These are phyloP conservation scores for Pezicula radicicola DNA, from an alignment of 2,329 filamentous ascomycete genomes.

Conservation along the genomic window DNA sequence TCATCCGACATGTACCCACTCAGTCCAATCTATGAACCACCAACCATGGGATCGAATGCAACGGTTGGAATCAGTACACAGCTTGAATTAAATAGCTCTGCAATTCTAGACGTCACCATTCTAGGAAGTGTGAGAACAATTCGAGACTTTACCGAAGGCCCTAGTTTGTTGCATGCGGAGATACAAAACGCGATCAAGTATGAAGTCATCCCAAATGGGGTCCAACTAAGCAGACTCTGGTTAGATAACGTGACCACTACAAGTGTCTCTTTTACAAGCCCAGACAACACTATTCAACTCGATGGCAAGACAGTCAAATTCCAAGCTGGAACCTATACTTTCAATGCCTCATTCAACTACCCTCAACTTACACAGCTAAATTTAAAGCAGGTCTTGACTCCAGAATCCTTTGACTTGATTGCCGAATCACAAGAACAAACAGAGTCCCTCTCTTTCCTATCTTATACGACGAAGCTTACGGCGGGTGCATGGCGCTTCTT, in stretches of 20 bases:
- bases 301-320: constrained; percentile 43
- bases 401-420: constrained; percentile 42
- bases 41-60: constrained; percentile 27
- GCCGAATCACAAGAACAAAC: constrained; percentile 42
- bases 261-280: constrained; percentile 44
- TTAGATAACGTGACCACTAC: constrained; percentile 60
- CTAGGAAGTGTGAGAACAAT: constrained; percentile 61
- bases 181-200: constrained; percentile 53
- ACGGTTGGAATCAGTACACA: constrained; percentile 50
- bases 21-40: constrained; percentile 37
- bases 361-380: constrained; percentile 55
- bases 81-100: constrained; percentile 55
- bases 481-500: constrained; percentile 65
- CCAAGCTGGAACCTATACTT: constrained; percentile 50
- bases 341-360: constrained; percentile 59
- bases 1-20: constrained; percentile 43
- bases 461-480: constrained; percentile 59
- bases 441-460: constrained; percentile 57
- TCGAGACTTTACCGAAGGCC: constrained; percentile 59
- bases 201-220: constrained; percentile 34
- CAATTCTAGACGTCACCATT: constrained; percentile 51
- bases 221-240: constrained; percentile 52
- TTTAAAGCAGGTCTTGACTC: constrained; percentile 46
- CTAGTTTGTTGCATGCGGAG: constrained; percentile 44
- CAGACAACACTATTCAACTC: constrained; percentile 32